phyloP scores from a whole-genome alignment of 805 yeast genomes.

The Candida sphagnicola region DNA sequence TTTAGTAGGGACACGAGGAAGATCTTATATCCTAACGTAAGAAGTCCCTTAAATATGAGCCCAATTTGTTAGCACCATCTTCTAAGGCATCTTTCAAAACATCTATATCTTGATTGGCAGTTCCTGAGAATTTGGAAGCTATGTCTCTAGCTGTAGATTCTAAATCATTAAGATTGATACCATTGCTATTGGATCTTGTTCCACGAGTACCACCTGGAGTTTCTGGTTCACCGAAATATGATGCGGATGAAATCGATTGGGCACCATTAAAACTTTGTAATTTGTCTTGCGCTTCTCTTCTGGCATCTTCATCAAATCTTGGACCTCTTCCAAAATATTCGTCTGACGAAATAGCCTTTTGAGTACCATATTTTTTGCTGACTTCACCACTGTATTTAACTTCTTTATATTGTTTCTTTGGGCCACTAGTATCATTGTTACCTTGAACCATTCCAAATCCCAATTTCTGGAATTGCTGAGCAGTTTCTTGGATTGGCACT shows the following conservation, averaged over 20 bases:
- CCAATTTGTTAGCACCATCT: conserved; percentile 87
- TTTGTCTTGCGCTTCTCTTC: conserved; percentile 77
- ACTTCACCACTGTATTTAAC: conserved; percentile 72
- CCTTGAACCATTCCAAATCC: conserved; percentile 88
- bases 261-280: conserved; percentile 82
- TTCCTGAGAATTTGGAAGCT: conserved; percentile 65
- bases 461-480: conserved; percentile 72
- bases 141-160: conserved; percentile 58
- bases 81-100: conserved; percentile 89
- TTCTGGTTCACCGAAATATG: conserved; percentile 87
- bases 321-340: conserved; percentile 87
- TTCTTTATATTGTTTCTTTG: conserved; percentile 43
- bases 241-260: conserved; percentile 83
- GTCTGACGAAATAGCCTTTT: conserved; percentile 94
- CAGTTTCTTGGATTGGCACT: conserved; percentile 42
- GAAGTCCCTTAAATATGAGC: conserved; percentile 83
- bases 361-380: conserved; percentile 73
- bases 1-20: too few species aligned
- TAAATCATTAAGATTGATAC: conserved; percentile 40
- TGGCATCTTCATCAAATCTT: conserved; percentile 69
- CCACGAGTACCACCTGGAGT: conserved; percentile 16
- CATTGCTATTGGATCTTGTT: conserved; percentile 18
- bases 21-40: conserved; percentile 40
- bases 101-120: conserved; percentile 85
- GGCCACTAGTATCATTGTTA: conserved; percentile 36